A percentile compares a stretch with the other conserved stretches of the same genome.
Conservation (phyloP, 2,329 filamentous ascomycete genomes). For the Colletotrichum karsti region DNA sequence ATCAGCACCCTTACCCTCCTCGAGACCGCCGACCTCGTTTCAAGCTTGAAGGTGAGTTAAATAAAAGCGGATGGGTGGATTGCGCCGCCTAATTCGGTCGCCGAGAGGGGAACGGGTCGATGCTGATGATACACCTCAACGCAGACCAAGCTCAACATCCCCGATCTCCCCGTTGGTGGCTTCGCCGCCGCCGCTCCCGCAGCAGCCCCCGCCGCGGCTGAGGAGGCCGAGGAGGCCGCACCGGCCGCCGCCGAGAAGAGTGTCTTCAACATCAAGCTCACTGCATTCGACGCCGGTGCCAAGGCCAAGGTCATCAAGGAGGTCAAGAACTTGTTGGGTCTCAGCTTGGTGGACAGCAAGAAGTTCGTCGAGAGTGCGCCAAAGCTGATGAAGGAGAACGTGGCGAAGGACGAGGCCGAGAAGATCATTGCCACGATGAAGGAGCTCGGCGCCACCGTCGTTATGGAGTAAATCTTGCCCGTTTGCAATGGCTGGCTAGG, state of each 20-base stretch:
- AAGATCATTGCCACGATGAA: conserved; percentile 98
- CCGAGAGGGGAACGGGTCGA: neutral
- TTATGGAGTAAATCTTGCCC: conserved; percentile 79
- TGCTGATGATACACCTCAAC: conserved; percentile 3
- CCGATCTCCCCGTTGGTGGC: conserved; percentile 93
- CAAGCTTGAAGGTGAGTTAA: conserved; percentile 84
- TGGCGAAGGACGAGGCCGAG: conserved; percentile 98
- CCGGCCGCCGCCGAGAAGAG: conserved; percentile 94
- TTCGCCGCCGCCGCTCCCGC: conserved; percentile 75
- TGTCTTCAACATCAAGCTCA: conserved; percentile 94
- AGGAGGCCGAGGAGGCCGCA: conserved; percentile 89
- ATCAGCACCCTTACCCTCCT: conserved; percentile 98
- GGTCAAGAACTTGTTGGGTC: conserved; percentile 93
- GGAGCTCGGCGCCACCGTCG: conserved; percentile 86
- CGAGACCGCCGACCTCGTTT: conserved; percentile 96
- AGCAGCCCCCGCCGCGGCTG: conserved; percentile 65
- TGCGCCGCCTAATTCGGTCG: neutral
- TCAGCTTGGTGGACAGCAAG: conserved; percentile 99
- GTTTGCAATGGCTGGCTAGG: neutral
- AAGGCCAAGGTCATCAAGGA: conserved; percentile 99
- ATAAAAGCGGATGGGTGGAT: neutral
- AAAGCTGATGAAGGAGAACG: conserved; percentile 98
- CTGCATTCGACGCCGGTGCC: conserved; percentile 83
- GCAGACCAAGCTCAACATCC: conserved; percentile 94
- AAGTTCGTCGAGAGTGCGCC: conserved; percentile 99